Base-by-base conservation (phyloP, 2,329 filamentous ascomycete genomes). In the Nemania sp. region DNA sequence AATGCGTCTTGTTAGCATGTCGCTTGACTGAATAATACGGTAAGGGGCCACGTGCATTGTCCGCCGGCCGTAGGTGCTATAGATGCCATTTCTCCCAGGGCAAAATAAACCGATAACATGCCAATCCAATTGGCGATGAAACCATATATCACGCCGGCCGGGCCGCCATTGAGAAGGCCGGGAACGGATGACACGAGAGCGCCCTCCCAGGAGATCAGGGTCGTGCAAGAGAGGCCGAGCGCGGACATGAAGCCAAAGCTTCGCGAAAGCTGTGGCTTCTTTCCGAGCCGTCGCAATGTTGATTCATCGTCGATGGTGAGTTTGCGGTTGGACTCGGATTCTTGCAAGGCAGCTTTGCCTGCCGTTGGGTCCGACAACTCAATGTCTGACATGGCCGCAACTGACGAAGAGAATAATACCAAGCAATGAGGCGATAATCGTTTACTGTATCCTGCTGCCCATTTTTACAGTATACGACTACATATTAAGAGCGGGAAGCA, bases 111-210 rank as follows among this genome's bases (percentile, higher is more conserved):
- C 28, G 73, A 72, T 24, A 76, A 62, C 57, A 72, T 75, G 3
- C 78, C 78, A 26, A 75, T 61, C 73, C 77, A 78, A 9, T 73
- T 73, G 30, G 78, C 64, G 2, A 81, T 54, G 49, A 75, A 81
- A 3, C 78, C 73, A 71, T 78, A 83, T 34, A 83, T 75, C 9
- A 81, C 69, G 20, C 79, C 80, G 3, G 75, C 78, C 1, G 77
- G 75, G 12, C 80, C 80, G 6, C 80, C 80, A 59, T 81, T 80
- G n/a, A 68, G 59, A 17, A 77, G 68, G 6, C 70, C 70, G 31
- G 73, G 71, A 3, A 69, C 62, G 5, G 70, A 67, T 0, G 71
- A 72, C 54, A 75, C 69, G 31, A 79, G 63, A 2, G 74, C n/a
- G 6, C 49, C 61, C 23, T 64, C 61, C 61, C 61, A 64, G 6